A percentile compares a stretch with the other conserved stretches of the same genome.
These are phyloP conservation scores for Maudiozyma serrabonitensis DNA, from an alignment of 805 yeast species.

Conservation along the genomic window DNA sequence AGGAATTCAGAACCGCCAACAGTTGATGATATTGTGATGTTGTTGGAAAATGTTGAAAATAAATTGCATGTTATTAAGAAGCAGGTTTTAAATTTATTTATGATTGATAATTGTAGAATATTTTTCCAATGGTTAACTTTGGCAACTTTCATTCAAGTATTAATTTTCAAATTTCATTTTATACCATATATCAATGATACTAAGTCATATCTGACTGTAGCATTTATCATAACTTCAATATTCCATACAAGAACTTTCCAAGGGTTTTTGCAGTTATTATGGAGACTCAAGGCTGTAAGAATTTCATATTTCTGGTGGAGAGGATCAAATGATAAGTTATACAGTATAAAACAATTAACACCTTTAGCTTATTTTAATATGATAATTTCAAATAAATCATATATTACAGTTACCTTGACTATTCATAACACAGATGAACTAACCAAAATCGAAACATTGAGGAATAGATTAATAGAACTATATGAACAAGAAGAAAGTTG, in stretches of 20 bases:
- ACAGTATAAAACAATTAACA: neutral
- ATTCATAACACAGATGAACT: neutral
- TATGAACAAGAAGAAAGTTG: neutral
- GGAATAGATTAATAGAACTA: neutral
- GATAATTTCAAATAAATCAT: too few species aligned
- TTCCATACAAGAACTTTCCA: constrained; percentile 25
- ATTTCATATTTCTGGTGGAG: constrained; percentile 7
- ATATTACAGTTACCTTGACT: neutral
- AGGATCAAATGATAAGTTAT: neutral
- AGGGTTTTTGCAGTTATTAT: constrained; percentile 18
- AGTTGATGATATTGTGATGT: constrained; percentile 22
- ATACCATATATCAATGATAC: constrained; percentile 4
- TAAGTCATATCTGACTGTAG: constrained; percentile 8
- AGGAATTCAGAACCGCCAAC: constrained; percentile 24
- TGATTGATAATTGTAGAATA: neutral
- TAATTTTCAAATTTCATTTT: constrained; percentile 6
- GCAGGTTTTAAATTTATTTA: constrained; percentile 7
- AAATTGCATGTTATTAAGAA: constrained; percentile 17
- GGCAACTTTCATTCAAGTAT: constrained; percentile 16
- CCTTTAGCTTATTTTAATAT: neutral
- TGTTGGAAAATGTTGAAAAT: constrained; percentile 17
- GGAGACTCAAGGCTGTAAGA: constrained; percentile 20
- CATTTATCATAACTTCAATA: constrained; percentile 4
- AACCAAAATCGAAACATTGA: neutral
- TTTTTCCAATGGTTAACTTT: constrained; percentile 4